Evolutionary conservation across 495 filamentous ascomycete species (phyloP).

Genomic region (Articulospora tetracladia): DNA sequence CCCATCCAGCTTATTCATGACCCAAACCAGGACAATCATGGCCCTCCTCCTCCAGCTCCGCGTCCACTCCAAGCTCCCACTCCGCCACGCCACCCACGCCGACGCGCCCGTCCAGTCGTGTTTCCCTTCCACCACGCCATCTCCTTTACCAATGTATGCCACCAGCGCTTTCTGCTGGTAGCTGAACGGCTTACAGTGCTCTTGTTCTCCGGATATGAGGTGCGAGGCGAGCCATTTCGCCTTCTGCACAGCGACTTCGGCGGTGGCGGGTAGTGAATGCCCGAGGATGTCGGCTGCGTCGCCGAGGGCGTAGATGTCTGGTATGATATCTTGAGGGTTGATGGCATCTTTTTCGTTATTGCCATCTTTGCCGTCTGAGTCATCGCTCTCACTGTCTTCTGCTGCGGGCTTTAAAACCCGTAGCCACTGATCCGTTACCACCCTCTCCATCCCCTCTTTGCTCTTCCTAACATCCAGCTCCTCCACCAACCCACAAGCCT

Average conservation of each 20-base stretch:
- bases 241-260: constrained; percentile 81
- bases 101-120: constrained; percentile 4
- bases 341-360: not conserved
- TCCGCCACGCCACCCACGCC: constrained; percentile 12
- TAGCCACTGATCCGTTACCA: constrained; percentile 28
- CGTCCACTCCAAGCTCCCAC: constrained; percentile 8
- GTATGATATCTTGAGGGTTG: not conserved
- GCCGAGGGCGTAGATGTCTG: constrained; percentile 71
- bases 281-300: constrained; percentile 62
- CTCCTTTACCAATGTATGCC: constrained; percentile 6
- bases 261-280: constrained; percentile 65
- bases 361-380: too few relatives aligned
- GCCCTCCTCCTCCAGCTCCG: constrained; percentile 4
- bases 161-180: not conserved
- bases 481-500: constrained; percentile 19
- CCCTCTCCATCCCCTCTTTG: constrained; percentile 18
- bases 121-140: constrained; percentile 5
- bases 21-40: constrained; percentile 7
- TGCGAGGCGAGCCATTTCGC: constrained; percentile 66
- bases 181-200: not conserved
- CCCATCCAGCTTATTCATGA: constrained; percentile 14
- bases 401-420: constrained; percentile 23
- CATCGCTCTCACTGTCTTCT: constrained; percentile 24
- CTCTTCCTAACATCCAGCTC: constrained; percentile 22
- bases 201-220: not conserved